Percentiles rank a stretch among this genome's conserved stretches.
phyloP scores from a whole-genome alignment of 2,329 filamentous ascomycete genomes.

The Cytospora mali region DNA sequence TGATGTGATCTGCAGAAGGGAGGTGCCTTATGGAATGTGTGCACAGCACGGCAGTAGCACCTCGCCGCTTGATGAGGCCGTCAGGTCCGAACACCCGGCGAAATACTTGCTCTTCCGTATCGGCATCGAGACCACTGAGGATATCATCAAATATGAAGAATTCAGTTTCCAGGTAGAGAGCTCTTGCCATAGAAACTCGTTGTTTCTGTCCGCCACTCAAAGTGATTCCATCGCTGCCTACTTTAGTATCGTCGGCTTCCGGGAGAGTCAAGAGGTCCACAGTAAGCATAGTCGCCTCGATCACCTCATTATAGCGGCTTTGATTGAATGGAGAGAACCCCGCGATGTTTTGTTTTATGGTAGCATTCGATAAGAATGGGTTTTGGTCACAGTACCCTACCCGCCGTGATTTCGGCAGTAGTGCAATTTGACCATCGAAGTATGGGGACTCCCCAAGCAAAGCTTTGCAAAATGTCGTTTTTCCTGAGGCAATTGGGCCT shows the following conservation, averaged over 20 bases:
- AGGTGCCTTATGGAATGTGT: constrained; percentile 45
- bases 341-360: constrained; percentile 23
- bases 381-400: constrained; percentile 36
- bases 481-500: constrained; percentile 43
- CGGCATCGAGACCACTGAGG: constrained; percentile 44
- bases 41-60: constrained; percentile 39
- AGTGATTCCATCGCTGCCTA: constrained; percentile 42
- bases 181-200: constrained; percentile 34
- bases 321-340: constrained; percentile 21
- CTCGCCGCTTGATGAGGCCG: constrained; percentile 36
- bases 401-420: constrained; percentile 4
- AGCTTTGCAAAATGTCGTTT: constrained; percentile 42
- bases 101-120: constrained; percentile 47
- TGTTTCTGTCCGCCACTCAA: constrained; percentile 42
- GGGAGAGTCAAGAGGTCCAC: constrained; percentile 38
- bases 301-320: constrained; percentile 36
- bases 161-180: constrained; percentile 31
- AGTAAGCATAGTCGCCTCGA: constrained; percentile 37
- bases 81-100: constrained; percentile 40
- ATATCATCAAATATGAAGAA: constrained; percentile 44
- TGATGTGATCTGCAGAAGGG: constrained; percentile 48
- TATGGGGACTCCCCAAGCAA: constrained; percentile 38
- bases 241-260: constrained; percentile 38
- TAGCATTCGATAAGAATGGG: constrained; percentile 20
- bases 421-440: constrained; percentile 5